Base-by-base conservation (phyloP, 345 rosid species). In the Moringa oleifera region DNA sequence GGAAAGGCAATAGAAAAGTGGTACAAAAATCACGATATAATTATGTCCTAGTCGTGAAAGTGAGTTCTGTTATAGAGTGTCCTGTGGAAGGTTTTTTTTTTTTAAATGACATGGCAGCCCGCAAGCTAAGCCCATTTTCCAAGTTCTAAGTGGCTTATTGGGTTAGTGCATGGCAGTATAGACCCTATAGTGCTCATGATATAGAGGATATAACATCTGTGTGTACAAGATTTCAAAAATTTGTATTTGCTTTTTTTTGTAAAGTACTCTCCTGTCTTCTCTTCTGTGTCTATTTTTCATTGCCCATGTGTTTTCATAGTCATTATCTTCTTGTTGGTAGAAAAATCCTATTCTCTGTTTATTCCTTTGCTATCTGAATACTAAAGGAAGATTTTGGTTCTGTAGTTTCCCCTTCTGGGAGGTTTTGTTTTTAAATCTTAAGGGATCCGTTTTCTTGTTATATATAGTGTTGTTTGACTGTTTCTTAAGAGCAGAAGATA, bases 391-490 rank as follows among this genome's bases (percentile, higher is more conserved):
- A 33, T 5, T 33, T 33, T 33, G 37, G 37, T 5, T 33, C n/a
- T n/a, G 37, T 33, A 5, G 5, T 33, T 33, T 33, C 37, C 37
- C 37, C 37, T 33, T 33, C 37, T 33, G 37, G n/a, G 11, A 33
- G 37, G 37, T 33, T 33, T 33, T 33, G 11, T 33, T 33, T 33
- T 33, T 4, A 33, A 11, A 4, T 33, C 5, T 33, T 11, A 33
- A 33, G 37, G 37, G 11, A 5, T 11, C 5, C 37, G 11, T 33
- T 52, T 63, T 28, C 10, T 49, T n/a, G 37, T 56, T 16, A 24
- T 28, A 52, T n/a, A 54, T 16, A 37, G 24, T 54, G 18, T 64
- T 4, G 53, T 45, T 64, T 41, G 37, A 31, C 55, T 25, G 46
- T 18, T 73, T 31, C 23, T 37, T 21, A 20, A 36, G 28, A 51